These are phyloP conservation scores for Suillus tomentosus DNA, from an alignment of 768 basidiomycete genomes.

Conservation along the genomic window DNA sequence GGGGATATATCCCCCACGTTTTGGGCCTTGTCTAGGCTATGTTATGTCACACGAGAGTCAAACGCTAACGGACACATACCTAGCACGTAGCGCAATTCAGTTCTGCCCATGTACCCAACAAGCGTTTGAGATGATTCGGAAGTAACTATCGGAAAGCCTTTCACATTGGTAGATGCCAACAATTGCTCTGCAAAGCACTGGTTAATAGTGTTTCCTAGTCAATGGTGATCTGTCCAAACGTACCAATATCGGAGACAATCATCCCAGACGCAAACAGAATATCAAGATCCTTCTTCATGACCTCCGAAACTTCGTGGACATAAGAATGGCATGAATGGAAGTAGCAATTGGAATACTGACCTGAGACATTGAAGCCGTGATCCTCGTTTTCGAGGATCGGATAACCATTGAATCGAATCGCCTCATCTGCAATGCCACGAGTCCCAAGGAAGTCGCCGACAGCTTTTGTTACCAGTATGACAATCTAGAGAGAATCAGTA, in stretches of 20 bases:
- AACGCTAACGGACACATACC: constrained; percentile 45
- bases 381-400: constrained; percentile 97
- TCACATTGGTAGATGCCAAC: constrained; percentile 71
- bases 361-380: constrained; percentile 86
- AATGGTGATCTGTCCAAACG: constrained; percentile 29
- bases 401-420: constrained; percentile 96
- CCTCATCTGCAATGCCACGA: constrained; percentile 94
- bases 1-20: constrained; percentile 60
- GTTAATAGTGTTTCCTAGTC: constrained; percentile 12
- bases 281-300: constrained; percentile 84
- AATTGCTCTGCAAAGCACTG: constrained; percentile 56
- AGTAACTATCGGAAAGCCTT: constrained; percentile 90
- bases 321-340: constrained; percentile 7
- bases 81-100: constrained; percentile 83
- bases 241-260: constrained; percentile 79
- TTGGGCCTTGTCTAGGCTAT: constrained; percentile 64
- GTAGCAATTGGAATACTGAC: constrained; percentile 44
- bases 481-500: constrained; percentile 62
- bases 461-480: constrained; percentile 93
- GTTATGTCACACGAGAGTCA: constrained; percentile 5
- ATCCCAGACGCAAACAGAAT: constrained; percentile 75
- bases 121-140: constrained; percentile 61
- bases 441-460: constrained; percentile 94
- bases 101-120: constrained; percentile 85
- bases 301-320: constrained; percentile 66